Percentiles rank a stretch among this genome's conserved stretches.
Evolutionary conservation across 148 eudicot species (phyloP).

Genomic region (Vaccinium corymbosum): DNA sequence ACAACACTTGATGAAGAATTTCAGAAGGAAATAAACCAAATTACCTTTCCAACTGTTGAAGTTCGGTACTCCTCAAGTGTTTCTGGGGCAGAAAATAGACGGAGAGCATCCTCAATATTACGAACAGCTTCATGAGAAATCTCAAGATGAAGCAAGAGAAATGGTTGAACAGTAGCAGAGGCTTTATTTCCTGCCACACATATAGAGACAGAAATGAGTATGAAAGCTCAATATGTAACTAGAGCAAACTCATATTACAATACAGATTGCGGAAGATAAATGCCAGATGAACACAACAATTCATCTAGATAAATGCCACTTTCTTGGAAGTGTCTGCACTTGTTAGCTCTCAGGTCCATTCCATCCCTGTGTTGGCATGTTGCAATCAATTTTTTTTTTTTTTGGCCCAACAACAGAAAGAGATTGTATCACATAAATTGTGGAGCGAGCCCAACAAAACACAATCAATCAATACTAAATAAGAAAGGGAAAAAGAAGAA

Average conservation of each 20-base stretch:
- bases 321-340: background rate
- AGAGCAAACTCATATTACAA: background rate
- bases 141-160: slow-evolving; percentile 68
- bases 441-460: background rate
- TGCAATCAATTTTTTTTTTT: background rate
- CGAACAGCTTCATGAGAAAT: slow-evolving; percentile 59
- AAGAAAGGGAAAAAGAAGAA: background rate
- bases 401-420: background rate
- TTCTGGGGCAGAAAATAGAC: slow-evolving; percentile 52
- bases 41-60: slow-evolving; percentile 71
- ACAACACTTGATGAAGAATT: background rate
- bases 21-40: background rate
- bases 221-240: background rate
- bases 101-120: slow-evolving; percentile 65
- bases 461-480: background rate
- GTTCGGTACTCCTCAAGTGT: slow-evolving; percentile 62
- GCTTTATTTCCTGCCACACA: slow-evolving; percentile 62
- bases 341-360: background rate
- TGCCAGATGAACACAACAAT: background rate
- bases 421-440: background rate
- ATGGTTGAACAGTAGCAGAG: slow-evolving; percentile 87
- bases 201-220: background rate
- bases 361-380: background rate
- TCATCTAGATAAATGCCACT: background rate
- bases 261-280: background rate